Conservation (phyloP, 768 basidiomycete species). For the Collybia sp. region DNA sequence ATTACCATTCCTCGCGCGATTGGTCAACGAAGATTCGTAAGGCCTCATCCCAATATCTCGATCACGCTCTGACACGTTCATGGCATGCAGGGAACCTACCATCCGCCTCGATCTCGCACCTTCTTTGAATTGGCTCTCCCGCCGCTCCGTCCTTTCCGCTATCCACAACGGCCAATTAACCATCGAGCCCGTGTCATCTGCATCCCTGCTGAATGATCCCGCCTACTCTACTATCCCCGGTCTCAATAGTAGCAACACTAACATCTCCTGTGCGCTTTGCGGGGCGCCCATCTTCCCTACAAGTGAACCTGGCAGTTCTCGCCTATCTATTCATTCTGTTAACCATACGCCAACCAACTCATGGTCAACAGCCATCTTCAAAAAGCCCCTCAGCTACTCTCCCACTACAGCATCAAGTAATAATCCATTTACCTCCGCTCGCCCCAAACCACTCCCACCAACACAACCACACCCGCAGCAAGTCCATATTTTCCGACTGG, state of each 20-base stretch:
- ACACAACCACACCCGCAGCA: constrained; percentile 32
- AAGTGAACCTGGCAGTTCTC: constrained; percentile 18
- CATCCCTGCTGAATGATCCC: constrained; percentile 53
- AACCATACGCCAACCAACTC: constrained; percentile 27
- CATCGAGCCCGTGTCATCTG: constrained; percentile 79
- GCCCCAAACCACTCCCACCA: constrained; percentile 20
- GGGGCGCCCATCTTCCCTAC: constrained; percentile 52
- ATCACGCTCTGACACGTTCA: constrained; percentile 8
- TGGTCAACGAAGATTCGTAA: constrained; percentile 81
- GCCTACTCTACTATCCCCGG: constrained; percentile 38
- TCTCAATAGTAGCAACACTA: constrained; percentile 35
- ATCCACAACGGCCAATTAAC: constrained; percentile 84
- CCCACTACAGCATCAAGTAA: not conserved
- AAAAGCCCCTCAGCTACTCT: constrained; percentile 37
- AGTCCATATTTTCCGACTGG: constrained; percentile 68
- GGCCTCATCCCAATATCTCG: constrained; percentile 26
- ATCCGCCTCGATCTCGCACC: constrained; percentile 92
- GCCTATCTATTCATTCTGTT: constrained; percentile 25
- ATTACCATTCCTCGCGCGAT: constrained; percentile 73
- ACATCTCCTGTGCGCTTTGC: constrained; percentile 77
- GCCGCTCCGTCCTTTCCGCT: constrained; percentile 77
- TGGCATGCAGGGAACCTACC: constrained; percentile 71
- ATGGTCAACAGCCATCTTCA: constrained; percentile 59
- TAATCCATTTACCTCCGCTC: constrained; percentile 21
- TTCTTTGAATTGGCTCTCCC: constrained; percentile 89